These are phyloP conservation scores for Xanthoparmelia taractica DNA, from an alignment of 495 filamentous ascomycete species.

Conservation along the genomic window DNA sequence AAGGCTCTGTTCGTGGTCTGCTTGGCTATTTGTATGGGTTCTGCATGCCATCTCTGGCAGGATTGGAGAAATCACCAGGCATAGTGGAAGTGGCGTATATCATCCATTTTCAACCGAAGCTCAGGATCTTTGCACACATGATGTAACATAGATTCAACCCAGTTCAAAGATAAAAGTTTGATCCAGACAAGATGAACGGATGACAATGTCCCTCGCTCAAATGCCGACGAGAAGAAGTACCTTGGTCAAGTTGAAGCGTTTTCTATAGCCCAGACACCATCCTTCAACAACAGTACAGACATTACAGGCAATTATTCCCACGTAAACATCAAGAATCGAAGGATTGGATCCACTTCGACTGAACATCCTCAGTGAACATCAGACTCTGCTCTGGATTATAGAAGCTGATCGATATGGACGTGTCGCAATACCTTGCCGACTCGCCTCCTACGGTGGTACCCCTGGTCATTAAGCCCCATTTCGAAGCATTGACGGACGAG, in stretches of 20 bases:
- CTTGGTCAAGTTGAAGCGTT: background rate
- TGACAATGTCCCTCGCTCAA: background rate
- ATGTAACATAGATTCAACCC: constrained; percentile 14
- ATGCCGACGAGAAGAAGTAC: background rate
- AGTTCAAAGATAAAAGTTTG: constrained; percentile 9
- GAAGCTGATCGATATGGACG: constrained; percentile 10
- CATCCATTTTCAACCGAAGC: constrained; percentile 1
- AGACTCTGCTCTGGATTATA: background rate
- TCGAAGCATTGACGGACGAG: constrained; percentile 67
- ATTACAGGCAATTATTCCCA: background rate
- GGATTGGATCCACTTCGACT: background rate
- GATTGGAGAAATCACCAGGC: constrained; percentile 7
- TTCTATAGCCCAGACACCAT: background rate
- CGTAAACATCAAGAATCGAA: background rate
- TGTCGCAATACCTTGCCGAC: constrained; percentile 72
- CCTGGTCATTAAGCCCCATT: constrained; percentile 82
- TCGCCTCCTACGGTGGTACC: constrained; percentile 78
- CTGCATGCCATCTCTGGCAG: constrained; percentile 9
- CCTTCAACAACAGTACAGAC: background rate
- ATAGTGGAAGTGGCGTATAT: background rate
- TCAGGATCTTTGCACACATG: constrained; percentile 14
- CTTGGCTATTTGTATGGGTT: background rate
- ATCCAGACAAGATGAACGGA: background rate
- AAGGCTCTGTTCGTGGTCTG: background rate
- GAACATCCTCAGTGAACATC: background rate